Evolutionary conservation across 805 yeast genomes (phyloP), one percentile per base, ranked within the genome.

Genomic region (Yamadazyma sp.): DNA sequence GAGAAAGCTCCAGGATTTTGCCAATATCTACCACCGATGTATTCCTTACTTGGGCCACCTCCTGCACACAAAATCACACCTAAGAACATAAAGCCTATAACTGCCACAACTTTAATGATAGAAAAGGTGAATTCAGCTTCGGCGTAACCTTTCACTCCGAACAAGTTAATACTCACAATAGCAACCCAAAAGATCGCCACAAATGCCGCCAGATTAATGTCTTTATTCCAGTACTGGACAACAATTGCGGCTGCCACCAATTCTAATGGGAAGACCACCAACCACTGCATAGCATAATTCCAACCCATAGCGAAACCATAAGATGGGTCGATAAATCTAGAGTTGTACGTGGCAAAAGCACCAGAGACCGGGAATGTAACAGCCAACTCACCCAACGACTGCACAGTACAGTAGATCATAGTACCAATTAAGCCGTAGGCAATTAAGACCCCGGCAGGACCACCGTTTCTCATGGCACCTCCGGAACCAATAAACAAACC

Each of bases 401-500:
- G 52, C 41, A 79, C 78, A 51, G 81, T 76, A 53, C 72, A 62
- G 57, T 70, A 79, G 40, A 81, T 73, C 75, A 82, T 70, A 13
- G 73, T 53, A 49, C 84, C 84, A 33, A 77, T 68, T 32, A 78
- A 59, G 15, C 58, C 48, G 67, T 80, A 80, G 35, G 78, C 82
- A 41, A 80, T 77, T 32, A 81, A 52, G 48, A 68, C 38, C 84
- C 82, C 71, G 46, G 82, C 85, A n/a, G 93, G 91, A 23, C 93
- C 93, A 56, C 88, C 84, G 23, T 71, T 64, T 17, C 71, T 50
- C 38, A 84, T 60, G 3, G 86, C 75, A 17, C 73, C 60, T 46
- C 87, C 86, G 3, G 88, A 75, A 55, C 89, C 89, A 27, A 87
- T 82, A 45, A 87, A 79, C 38, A 87, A 68, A 57, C 93, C 95